Evolutionary conservation across 768 basidiomycete species (phyloP), one percentile per base, ranked within the genome.

Genomic region (Xanthoconium stramineum): DNA sequence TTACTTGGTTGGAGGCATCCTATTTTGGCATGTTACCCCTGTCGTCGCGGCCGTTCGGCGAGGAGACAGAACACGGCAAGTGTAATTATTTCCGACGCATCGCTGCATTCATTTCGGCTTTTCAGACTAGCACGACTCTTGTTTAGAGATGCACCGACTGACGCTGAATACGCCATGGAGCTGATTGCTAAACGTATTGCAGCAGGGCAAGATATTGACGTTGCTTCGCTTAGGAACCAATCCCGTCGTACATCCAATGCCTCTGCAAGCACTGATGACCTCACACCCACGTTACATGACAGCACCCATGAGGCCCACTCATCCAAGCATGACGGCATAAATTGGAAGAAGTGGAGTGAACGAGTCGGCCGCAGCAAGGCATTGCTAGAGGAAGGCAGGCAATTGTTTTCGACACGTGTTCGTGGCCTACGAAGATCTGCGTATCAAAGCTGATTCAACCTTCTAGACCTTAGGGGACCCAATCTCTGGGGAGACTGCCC

Each of bases 131-230:
- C 83, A 13, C 79, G 81, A 20, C 70, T 75, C 8, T 70, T 75
- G 4, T 76, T 87, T 47, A 57, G 62, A 37, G 78, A 83, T 56
- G 80, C 79, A 12, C 86, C 87, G 0, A 88, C 85, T 5, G 85
- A 89, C 60, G 78, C 82, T 5, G 84, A 88, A 47, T 84, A 85
- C 62, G 85, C 87, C 3, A 87, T 88, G 82, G 78, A 85, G 37
- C 65, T 88, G 12, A 86, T 88, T 17, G 78, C 85, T 5, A 75
- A 78, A 53, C 80, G 86, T 9, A 75, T 86, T 5, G 77, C 80
- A 35, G 70, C 76, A 19, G 86, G 86, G 7, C 72, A 84, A 47
- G 74, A 77, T 28, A 65, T 86, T 36, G 72, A 65, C 20, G 74
- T 79, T 6, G 60, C 70, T 12, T 62, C 61, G 40, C 59, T 46